Evolutionary conservation across 352 stramenopile species (phyloP), one percentile per base, ranked within the genome.

Genomic region (Phytophthora syringae): DNA sequence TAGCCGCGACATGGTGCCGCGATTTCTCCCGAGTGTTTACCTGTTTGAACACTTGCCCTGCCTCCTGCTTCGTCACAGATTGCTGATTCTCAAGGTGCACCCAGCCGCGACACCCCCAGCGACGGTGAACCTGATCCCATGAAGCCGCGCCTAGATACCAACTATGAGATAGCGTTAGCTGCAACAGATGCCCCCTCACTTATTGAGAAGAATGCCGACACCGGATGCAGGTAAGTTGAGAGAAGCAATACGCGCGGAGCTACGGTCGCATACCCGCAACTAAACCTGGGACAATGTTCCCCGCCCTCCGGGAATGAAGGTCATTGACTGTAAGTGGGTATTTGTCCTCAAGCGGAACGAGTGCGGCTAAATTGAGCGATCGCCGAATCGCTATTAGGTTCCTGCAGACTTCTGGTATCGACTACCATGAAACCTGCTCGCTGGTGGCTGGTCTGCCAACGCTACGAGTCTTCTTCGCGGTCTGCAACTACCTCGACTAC

Each of bases 351-450:
- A 77, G 21, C 27, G 32, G 7, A 34, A 80, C 32, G 52, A 62
- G n/a, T 21, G 22, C 3, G 62, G 72, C 16, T 34, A 69, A 2
- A 60, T 74, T 34, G 37, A 42, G 3, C 42, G 53, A n/a, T 79
- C 49, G 71, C 5, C 16, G 74, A 1, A 45, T 74, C 11, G 54
- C 71, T 3, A 49, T 66, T 9, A 67, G 71, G 2, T 77, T 64
- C 44, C 5, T 62, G 20, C 67, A 79, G 52, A 55, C 32, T 2
- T 54, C 42, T 15, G 64, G 51, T 10, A 28, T 72, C 2, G 67
- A 77, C 36, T 74, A 61, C 27, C n/a, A 37, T 6, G 34, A 72
- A 12, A 74, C 60, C 2, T 74, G 72, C 40, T 63, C 61, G 4
- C 62, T 62, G 11, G 71, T 80, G 36, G 63, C 66, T 3, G 30